Percentiles rank a stretch among this genome's conserved stretches.
phyloP scores from a whole-genome alignment of 75 land plant genomes.

The Pinus tabuliformis region DNA sequence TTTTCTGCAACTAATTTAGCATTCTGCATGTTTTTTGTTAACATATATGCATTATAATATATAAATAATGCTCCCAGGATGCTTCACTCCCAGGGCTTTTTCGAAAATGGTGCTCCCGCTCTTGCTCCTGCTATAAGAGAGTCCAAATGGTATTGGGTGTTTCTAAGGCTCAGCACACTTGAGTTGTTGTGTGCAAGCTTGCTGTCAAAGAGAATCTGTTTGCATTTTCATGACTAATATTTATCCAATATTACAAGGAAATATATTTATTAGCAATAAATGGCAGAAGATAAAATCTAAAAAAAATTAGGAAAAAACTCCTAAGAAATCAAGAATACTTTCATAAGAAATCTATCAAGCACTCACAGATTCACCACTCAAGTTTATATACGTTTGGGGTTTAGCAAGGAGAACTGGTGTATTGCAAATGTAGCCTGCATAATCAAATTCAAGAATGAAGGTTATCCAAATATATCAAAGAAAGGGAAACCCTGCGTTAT shows the following conservation, averaged over 20 bases:
- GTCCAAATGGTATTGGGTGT: not conserved
- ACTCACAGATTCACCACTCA: constrained; percentile 90
- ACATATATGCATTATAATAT: too few species aligned
- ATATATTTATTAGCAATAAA: not conserved
- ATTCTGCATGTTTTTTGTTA: too few species aligned
- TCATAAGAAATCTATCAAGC: constrained; percentile 1
- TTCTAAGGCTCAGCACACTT: not conserved
- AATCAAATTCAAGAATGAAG: not conserved
- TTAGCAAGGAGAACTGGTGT: constrained; percentile 87
- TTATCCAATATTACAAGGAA: not conserved
- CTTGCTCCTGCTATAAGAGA: not conserved
- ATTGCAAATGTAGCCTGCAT: constrained; percentile 81
- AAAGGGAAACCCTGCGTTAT: not conserved
- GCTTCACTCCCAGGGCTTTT: too few species aligned
- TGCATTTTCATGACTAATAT: not conserved
- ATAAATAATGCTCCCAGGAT: too few species aligned
- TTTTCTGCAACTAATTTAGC: too few species aligned
- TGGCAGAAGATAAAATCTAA: not conserved
- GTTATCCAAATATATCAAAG: not conserved
- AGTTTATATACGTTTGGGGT: constrained; percentile 96
- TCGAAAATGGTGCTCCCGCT: too few species aligned
- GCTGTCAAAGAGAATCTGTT: not conserved
- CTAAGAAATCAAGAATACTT: not conserved
- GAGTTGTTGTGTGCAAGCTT: not conserved
- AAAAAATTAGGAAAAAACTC: not conserved